Evolutionary conservation across 2,329 filamentous ascomycete genomes (phyloP).

Genomic region (Paecilomyces sp.): DNA sequence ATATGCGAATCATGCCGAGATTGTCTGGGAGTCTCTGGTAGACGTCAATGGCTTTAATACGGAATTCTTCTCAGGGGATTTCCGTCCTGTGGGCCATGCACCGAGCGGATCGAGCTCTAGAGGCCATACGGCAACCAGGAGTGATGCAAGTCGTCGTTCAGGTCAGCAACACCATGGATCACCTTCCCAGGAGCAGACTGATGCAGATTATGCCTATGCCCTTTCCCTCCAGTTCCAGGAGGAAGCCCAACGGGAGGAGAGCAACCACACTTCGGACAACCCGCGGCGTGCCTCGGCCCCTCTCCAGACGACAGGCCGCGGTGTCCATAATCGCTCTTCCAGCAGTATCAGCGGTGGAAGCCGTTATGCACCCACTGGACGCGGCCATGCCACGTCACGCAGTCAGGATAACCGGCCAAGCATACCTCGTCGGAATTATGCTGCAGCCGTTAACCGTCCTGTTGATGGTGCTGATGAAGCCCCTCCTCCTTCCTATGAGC

Average conservation of each 20-base stretch:
- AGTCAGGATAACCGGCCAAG: conserved; percentile 1
- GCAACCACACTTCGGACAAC: conserved; percentile 32
- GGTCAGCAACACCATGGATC: conserved; percentile 9
- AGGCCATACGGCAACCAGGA: conserved; percentile 20
- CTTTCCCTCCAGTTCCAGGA: conserved; percentile 89
- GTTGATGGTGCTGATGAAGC: conserved; percentile 42
- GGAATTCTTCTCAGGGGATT: conserved; percentile 85
- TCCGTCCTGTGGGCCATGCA: conserved; percentile 67
- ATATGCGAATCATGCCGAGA: conserved; percentile 77
- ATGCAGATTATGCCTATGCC: conserved; percentile 71
- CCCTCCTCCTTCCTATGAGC: conserved; percentile 60
- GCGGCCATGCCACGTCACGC: conserved; percentile 15
- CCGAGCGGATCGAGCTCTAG: conserved; percentile 21
- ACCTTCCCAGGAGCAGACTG: conserved; percentile 58
- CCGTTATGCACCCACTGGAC: conserved; percentile 8
- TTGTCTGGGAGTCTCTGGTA: conserved; percentile 91
- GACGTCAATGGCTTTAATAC: conserved; percentile 79
- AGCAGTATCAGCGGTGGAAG: conserved; percentile 11
- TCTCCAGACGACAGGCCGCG: conserved; percentile 2
- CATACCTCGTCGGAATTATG: not conserved
- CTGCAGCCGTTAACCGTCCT: conserved; percentile 14
- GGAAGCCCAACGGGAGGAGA: conserved; percentile 72
- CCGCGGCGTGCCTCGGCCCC: conserved; percentile 14
- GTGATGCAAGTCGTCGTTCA: conserved; percentile 4
- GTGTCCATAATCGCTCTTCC: conserved; percentile 11